Percentiles rank a stretch among this genome's conserved stretches.
Conservation (phyloP, 305 asterid species). For the Galium porrigens region DNA sequence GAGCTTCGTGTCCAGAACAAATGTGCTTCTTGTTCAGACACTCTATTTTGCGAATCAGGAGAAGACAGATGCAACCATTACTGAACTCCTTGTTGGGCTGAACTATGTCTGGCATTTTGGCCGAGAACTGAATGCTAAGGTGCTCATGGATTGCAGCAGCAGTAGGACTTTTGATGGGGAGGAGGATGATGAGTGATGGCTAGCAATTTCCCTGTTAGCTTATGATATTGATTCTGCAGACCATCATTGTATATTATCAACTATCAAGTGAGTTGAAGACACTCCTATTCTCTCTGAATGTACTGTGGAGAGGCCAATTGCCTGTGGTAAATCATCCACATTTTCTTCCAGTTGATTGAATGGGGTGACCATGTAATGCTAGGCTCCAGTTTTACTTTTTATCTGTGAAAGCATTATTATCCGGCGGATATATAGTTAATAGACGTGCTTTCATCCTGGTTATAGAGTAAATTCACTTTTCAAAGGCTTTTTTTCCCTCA, state of each 20-base stretch:
- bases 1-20: conserved; percentile 46
- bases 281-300: neutral
- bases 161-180: conserved; percentile 39
- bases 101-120: conserved; percentile 74
- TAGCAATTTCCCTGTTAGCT: neutral
- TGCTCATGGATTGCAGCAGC: conserved; percentile 41
- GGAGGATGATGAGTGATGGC: conserved; percentile 34
- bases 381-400: conserved; percentile 7
- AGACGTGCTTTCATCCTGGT: conserved; percentile 6
- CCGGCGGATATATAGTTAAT: neutral
- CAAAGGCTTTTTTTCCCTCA: conserved; percentile 1
- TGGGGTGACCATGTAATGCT: conserved; percentile 2
- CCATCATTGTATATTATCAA: neutral
- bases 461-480: conserved; percentile 14
- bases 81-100: conserved; percentile 75
- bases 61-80: conserved; percentile 52
- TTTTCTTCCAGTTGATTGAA: neutral
- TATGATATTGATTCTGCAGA: neutral
- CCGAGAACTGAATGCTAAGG: conserved; percentile 55
- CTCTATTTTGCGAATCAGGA: conserved; percentile 70
- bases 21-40: conserved; percentile 72
- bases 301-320: conserved; percentile 3
- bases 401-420: neutral
- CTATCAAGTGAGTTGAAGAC: neutral
- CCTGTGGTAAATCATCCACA: neutral